Evolutionary conservation across 2,329 filamentous ascomycete genomes (phyloP).

Genomic region (Alternaria sp.): DNA sequence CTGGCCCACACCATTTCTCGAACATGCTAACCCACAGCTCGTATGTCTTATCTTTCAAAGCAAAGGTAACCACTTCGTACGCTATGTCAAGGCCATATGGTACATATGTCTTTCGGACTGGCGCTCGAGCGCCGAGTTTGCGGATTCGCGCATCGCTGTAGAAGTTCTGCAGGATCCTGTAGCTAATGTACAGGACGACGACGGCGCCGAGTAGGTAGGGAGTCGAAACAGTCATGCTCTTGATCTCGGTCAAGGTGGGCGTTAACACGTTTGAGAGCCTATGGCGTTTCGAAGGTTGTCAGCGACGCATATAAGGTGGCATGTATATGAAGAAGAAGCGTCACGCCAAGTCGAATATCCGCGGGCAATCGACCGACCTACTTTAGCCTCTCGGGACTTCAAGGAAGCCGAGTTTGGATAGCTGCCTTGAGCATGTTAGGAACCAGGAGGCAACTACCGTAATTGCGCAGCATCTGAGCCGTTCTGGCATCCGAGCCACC

Average conservation of each 20-base stretch:
- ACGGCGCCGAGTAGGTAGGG: slow-evolving; percentile 36
- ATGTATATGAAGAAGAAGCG: slow-evolving; percentile 12
- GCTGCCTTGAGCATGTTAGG: neutral
- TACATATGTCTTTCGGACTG: slow-evolving; percentile 48
- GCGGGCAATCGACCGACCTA: neutral
- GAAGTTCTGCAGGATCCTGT: slow-evolving; percentile 30
- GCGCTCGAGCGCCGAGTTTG: slow-evolving; percentile 58
- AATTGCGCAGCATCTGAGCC: no score
- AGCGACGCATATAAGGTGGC: slow-evolving; percentile 15
- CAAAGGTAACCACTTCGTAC: slow-evolving; percentile 62
- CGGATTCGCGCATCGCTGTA: slow-evolving; percentile 50
- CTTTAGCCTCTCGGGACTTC: slow-evolving; percentile 2
- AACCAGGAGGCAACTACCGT: neutral
- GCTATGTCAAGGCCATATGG: slow-evolving; percentile 71
- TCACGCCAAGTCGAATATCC: neutral
- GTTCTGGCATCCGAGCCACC: no score
- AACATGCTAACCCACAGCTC: slow-evolving; percentile 69
- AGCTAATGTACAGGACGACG: slow-evolving; percentile 31
- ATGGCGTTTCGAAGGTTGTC: neutral
- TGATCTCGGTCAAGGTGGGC: slow-evolving; percentile 35
- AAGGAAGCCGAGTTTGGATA: slow-evolving; percentile 11
- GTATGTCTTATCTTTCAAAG: slow-evolving; percentile 64
- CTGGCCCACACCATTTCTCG: slow-evolving; percentile 44
- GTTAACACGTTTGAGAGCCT: neutral
- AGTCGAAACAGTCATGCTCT: slow-evolving; percentile 30